A percentile compares a stretch with the other conserved stretches of the same genome.
These are phyloP conservation scores for Podosphaera xanthii DNA, from an alignment of 2,329 filamentous ascomycete genomes.

Conservation along the genomic window DNA sequence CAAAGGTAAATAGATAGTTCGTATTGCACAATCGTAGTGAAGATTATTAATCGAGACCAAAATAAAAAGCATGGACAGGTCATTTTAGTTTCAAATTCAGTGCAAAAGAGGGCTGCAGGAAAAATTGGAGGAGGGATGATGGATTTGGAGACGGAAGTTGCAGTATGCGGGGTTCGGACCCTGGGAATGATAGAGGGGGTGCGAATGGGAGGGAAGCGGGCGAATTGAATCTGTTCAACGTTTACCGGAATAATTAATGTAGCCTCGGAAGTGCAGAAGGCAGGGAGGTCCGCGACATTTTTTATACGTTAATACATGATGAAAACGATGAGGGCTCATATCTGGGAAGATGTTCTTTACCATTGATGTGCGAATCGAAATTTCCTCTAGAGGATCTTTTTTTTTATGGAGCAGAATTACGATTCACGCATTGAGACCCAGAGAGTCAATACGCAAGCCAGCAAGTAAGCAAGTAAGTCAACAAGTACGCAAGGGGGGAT, in stretches of 20 bases:
- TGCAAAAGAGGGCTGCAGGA: neutral
- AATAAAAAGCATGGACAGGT: neutral
- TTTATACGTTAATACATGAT: too few species aligned
- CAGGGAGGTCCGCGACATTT: neutral
- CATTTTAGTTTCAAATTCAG: neutral
- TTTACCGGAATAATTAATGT: neutral
- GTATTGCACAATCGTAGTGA: neutral
- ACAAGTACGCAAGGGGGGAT: too few species aligned
- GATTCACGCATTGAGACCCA: too few species aligned
- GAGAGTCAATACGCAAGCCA: too few species aligned
- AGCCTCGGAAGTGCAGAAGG: neutral
- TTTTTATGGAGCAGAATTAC: too few species aligned
- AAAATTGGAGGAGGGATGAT: neutral
- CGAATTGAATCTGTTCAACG: neutral
- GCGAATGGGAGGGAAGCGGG: neutral
- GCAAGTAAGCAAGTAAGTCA: too few species aligned
- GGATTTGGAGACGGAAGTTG: conserved; percentile 1
- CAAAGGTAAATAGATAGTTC: neutral
- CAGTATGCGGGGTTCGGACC: conserved; percentile 2
- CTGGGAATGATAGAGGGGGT: neutral
- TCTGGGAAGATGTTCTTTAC: too few species aligned
- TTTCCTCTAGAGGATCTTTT: too few species aligned
- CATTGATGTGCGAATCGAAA: too few species aligned
- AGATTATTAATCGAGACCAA: neutral
- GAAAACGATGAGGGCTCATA: too few species aligned